These are phyloP conservation scores for Gossypium arboreum DNA, from an alignment of 345 rosid species.

Conservation along the genomic window DNA sequence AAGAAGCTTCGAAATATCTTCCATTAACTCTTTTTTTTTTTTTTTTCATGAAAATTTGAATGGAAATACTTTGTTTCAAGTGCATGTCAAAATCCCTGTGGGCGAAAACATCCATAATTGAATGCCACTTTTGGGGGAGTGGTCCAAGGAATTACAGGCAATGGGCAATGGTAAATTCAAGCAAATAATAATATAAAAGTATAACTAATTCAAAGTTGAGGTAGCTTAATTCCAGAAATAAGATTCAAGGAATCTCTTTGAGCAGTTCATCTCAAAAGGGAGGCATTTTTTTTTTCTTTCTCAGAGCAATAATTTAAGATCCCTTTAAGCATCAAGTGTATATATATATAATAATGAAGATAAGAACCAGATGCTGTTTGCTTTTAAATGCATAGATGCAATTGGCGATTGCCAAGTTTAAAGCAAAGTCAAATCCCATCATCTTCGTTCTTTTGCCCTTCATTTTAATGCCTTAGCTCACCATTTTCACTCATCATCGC, in stretches of 20 bases:
- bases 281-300: conserved; percentile 8
- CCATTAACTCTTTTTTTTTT: background rate
- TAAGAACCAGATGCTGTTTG: conserved; percentile 43
- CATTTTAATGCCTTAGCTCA: too few relatives aligned
- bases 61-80: conserved; percentile 11
- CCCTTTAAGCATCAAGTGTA: conserved; percentile 41
- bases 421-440: conserved; percentile 26
- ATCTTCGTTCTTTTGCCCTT: conserved; percentile 4
- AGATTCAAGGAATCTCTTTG: conserved; percentile 32
- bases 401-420: conserved; percentile 24
- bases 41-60: background rate
- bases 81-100: background rate
- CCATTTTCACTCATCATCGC: too few relatives aligned
- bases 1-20: conserved; percentile 9
- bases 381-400: conserved; percentile 27
- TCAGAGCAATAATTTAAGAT: conserved; percentile 36
- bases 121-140: conserved; percentile 3
- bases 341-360: conserved; percentile 24
- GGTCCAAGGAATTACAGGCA: conserved; percentile 23
- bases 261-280: conserved; percentile 25
- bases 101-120: conserved; percentile 17
- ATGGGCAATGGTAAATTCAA: conserved; percentile 14
- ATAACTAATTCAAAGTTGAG: background rate
- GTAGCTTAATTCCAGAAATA: conserved; percentile 7
- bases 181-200: background rate